Percentiles rank a stretch among this genome's conserved stretches.
phyloP scores from a whole-genome alignment of 257 asterid species.

The Fraxinus pennsylvanica region DNA sequence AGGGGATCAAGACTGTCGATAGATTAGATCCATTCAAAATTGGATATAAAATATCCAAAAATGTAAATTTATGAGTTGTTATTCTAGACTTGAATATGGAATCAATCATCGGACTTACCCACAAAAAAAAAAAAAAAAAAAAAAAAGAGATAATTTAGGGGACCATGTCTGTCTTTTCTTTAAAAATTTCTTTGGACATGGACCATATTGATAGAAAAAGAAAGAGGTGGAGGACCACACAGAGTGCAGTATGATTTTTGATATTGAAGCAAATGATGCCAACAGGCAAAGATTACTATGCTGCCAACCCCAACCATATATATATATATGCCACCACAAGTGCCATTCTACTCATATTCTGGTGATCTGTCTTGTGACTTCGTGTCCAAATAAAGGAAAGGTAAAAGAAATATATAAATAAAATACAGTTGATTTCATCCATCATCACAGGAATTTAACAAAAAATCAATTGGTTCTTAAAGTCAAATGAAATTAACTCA shows the following conservation, averaged over 20 bases:
- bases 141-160: background rate
- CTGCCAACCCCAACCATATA: slow-evolving; percentile 24
- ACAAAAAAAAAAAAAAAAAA: too few species aligned
- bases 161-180: background rate
- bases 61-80: too few species aligned
- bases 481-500: too few species aligned
- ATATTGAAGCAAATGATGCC: slow-evolving; percentile 22
- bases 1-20: background rate
- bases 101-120: background rate
- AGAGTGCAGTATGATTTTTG: background rate
- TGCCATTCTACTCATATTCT: background rate
- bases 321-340: background rate
- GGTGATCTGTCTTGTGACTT: background rate
- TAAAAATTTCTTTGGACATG: background rate
- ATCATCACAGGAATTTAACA: too few species aligned
- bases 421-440: too few species aligned
- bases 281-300: slow-evolving; percentile 14
- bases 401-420: too few species aligned
- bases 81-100: too few species aligned
- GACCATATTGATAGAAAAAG: background rate
- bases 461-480: too few species aligned
- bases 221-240: slow-evolving; percentile 37
- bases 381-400: too few species aligned
- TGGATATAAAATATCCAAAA: background rate
- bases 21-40: background rate